Percentiles rank a stretch among this genome's conserved stretches.
These are phyloP conservation scores for Erythrobasidium yunnanense DNA, from an alignment of 768 basidiomycete genomes.

Conservation along the genomic window DNA sequence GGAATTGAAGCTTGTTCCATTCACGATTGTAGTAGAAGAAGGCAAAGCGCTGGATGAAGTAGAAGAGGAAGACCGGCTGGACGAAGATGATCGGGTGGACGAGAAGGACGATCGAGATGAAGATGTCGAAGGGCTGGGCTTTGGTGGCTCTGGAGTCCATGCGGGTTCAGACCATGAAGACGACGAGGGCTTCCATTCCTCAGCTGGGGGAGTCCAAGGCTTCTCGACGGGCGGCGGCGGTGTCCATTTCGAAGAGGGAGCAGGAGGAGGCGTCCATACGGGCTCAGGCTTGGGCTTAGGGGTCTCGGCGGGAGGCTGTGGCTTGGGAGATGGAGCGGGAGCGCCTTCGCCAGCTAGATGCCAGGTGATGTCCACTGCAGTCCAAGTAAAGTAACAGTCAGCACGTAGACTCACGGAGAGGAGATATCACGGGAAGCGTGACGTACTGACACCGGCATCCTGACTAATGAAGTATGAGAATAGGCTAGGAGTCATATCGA, in stretches of 20 bases:
- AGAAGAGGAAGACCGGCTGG: too few species aligned
- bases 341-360: neutral
- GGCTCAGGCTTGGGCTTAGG: too few species aligned
- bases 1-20: neutral
- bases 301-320: too few species aligned
- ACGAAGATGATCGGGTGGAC: too few species aligned
- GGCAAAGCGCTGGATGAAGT: neutral
- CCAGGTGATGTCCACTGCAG: neutral
- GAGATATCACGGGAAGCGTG: neutral
- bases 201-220: too few species aligned
- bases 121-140: neutral
- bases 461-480: conserved; percentile 3
- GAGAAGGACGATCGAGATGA: too few species aligned
- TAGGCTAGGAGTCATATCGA: conserved; percentile 13
- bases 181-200: too few species aligned
- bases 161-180: neutral
- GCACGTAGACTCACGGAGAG: neutral
- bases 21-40: neutral
- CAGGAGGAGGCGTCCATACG: too few species aligned
- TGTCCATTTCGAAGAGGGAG: neutral
- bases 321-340: neutral
- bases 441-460: conserved; percentile 12
- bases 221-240: neutral
- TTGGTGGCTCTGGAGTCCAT: neutral
- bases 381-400: neutral